A percentile compares a stretch with the other conserved stretches of the same genome.
phyloP scores from a whole-genome alignment of 1,139 yeast genomes.

The Candida albicans region DNA sequence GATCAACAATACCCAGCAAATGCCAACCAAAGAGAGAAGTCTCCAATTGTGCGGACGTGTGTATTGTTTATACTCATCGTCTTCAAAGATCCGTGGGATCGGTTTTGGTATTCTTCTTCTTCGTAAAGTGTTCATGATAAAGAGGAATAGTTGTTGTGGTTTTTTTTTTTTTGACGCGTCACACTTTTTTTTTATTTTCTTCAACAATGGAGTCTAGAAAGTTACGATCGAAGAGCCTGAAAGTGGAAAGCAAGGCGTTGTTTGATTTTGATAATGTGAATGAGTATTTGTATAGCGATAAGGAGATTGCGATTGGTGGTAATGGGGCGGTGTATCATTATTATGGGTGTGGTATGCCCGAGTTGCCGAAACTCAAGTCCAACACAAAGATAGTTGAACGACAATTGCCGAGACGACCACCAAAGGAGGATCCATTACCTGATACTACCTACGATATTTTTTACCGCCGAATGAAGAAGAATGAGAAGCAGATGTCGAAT shows the following conservation, averaged over 20 bases:
- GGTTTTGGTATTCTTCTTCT: neutral
- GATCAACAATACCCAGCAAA: conserved; percentile 47
- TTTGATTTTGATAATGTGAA: conserved; percentile 37
- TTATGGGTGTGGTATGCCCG: conserved; percentile 10
- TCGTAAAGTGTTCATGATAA: neutral
- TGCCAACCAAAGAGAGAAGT: neutral
- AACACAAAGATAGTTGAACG: neutral
- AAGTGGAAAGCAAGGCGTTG: conserved; percentile 12
- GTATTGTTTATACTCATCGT: neutral
- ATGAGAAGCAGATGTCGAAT: conserved; percentile 62
- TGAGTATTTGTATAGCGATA: conserved; percentile 24
- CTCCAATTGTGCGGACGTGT: conserved; percentile 1
- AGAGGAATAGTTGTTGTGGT: neutral
- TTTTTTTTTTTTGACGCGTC: neutral
- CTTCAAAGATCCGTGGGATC: neutral
- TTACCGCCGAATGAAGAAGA: conserved; percentile 64
- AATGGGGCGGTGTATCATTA: neutral
- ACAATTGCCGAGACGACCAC: conserved; percentile 21
- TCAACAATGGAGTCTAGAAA: conserved; percentile 4
- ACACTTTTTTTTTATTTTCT: neutral
- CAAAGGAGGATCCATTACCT: conserved; percentile 40
- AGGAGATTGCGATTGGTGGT: conserved; percentile 4
- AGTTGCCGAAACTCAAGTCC: too few relatives aligned
- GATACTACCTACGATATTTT: conserved; percentile 49
- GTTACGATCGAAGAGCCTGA: conserved; percentile 34